These are phyloP conservation scores for Entrophospora sp. DNA, from an alignment of 192 early-diverging fungal species.

Conservation along the genomic window DNA sequence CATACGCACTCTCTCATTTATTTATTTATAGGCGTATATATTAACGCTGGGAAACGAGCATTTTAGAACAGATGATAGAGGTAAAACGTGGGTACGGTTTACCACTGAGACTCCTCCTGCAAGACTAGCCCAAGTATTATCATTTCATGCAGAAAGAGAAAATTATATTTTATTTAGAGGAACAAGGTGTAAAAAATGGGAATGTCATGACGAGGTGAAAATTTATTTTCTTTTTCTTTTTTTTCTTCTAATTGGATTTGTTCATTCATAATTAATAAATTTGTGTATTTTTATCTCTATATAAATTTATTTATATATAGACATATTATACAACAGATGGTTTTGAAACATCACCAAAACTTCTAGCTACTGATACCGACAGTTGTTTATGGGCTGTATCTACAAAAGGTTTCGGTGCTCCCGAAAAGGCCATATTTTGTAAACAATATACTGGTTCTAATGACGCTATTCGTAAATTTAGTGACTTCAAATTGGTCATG, in stretches of 20 bases:
- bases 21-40: conserved; percentile 42
- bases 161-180: conserved; percentile 60
- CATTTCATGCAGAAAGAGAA: conserved; percentile 64
- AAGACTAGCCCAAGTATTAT: conserved; percentile 21
- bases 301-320: conserved; percentile 15
- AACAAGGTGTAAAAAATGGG: conserved; percentile 37
- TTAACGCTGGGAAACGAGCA: conserved; percentile 40
- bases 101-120: conserved; percentile 33
- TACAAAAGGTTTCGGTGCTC: conserved; percentile 50
- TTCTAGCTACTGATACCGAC: conserved; percentile 46
- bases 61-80: conserved; percentile 53
- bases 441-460: conserved; percentile 33
- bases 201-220: conserved; percentile 53
- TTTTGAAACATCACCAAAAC: conserved; percentile 47
- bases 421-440: conserved; percentile 67
- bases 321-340: conserved; percentile 59
- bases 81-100: conserved; percentile 49
- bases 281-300: neutral
- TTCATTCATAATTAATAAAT: neutral
- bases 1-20: too few species aligned
- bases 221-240: neutral
- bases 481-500: conserved; percentile 50
- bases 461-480: conserved; percentile 22
- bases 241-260: conserved; percentile 1
- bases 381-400: conserved; percentile 70